A percentile compares a stretch with the other conserved stretches of the same genome.
Conservation (phyloP, 768 basidiomycete species). For the Guyanaporus albipodus region DNA sequence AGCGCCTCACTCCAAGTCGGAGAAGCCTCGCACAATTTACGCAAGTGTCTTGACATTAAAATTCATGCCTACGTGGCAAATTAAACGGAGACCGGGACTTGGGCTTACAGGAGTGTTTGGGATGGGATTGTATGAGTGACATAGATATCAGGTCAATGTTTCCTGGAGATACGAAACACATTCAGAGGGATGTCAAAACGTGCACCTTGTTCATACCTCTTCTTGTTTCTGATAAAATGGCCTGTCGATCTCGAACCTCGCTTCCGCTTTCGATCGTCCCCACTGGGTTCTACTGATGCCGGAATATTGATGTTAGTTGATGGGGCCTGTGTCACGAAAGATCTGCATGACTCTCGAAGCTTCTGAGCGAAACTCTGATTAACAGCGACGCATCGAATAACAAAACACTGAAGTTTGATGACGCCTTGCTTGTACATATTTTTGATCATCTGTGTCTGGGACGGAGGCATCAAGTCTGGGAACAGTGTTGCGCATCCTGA, state of each 20-base stretch:
- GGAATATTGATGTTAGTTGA: neutral
- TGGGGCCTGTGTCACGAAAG: neutral
- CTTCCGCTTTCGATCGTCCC: conserved; percentile 13
- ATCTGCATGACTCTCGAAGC: conserved; percentile 3
- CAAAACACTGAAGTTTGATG: conserved; percentile 27
- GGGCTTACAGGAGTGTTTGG: neutral
- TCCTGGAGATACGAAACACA: conserved; percentile 4
- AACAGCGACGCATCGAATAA: conserved; percentile 20
- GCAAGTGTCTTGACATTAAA: conserved; percentile 63
- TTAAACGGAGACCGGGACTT: too few relatives aligned
- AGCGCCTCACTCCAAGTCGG: conserved; percentile 46
- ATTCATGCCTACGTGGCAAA: conserved; percentile 34
- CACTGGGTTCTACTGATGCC: neutral
- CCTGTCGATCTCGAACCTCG: neutral
- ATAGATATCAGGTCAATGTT: conserved; percentile 3
- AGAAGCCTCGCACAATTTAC: conserved; percentile 49
- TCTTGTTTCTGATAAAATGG: conserved; percentile 5
- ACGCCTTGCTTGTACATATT: conserved; percentile 29
- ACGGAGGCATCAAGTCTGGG: conserved; percentile 22
- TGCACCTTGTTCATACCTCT: conserved; percentile 2
- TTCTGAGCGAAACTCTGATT: conserved; percentile 13
- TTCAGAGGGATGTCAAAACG: neutral
- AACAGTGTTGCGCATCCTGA: conserved; percentile 18
- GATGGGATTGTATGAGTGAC: neutral
- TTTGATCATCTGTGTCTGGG: conserved; percentile 22